A percentile compares a stretch with the other conserved stretches of the same genome.
These are phyloP conservation scores for Ogataea neopini DNA, from an alignment of 805 yeast genomes.

Conservation along the genomic window DNA sequence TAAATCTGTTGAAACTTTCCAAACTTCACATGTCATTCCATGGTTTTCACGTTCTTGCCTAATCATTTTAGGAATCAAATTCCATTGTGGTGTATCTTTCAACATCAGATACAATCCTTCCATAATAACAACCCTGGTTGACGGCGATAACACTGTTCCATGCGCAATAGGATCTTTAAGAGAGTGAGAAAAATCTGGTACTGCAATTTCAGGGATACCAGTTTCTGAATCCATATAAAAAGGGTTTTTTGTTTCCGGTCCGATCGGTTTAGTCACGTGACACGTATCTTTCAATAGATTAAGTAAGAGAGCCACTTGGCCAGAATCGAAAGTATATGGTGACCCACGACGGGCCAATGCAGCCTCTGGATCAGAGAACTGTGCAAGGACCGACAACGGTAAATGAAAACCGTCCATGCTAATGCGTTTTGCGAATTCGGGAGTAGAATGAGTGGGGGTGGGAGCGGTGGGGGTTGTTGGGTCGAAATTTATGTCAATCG, in stretches of 20 bases:
- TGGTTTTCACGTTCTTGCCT: conserved; percentile 15
- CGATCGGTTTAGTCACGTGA: conserved; percentile 11
- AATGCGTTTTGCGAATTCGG: conserved; percentile 45
- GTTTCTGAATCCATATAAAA: conserved; percentile 14
- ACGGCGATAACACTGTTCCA: conserved; percentile 47
- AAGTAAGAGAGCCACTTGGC: conserved; percentile 40
- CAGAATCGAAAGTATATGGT: conserved; percentile 79
- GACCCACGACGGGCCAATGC: conserved; percentile 78
- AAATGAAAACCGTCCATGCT: conserved; percentile 82
- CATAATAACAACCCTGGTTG: conserved; percentile 56
- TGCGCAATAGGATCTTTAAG: conserved; percentile 68
- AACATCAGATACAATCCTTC: conserved; percentile 79
- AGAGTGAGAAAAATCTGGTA: conserved; percentile 78
- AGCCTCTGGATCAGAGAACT: conserved; percentile 52
- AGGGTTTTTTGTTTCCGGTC: neutral
- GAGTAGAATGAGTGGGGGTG: neutral
- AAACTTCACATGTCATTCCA: conserved; percentile 39
- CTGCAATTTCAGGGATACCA: conserved; percentile 39
- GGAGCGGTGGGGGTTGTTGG: neutral
- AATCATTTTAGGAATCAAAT: conserved; percentile 41
- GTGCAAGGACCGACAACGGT: conserved; percentile 48
- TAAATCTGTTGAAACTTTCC: conserved; percentile 52
- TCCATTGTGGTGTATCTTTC: conserved; percentile 57
- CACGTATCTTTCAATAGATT: conserved; percentile 33
- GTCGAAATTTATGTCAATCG: conserved; percentile 8